Conservation (phyloP, 306 rosid species). For the Prosopis cineraria region DNA sequence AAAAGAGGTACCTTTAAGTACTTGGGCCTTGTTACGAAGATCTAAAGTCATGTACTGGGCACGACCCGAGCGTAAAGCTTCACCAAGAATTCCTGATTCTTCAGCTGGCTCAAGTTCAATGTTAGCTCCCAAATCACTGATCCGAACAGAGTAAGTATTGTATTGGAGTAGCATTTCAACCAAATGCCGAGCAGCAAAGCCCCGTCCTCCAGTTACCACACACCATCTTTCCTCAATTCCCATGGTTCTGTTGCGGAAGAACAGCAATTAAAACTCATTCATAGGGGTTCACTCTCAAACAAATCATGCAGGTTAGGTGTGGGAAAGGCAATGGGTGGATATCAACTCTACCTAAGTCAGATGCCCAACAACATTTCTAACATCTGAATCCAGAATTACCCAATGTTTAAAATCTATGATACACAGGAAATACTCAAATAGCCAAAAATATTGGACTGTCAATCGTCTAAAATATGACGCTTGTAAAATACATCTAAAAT, state of each 20-base stretch:
- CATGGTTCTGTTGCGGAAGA: constrained; percentile 35
- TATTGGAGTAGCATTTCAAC: constrained; percentile 68
- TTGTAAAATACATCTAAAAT: background rate
- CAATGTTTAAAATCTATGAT: background rate
- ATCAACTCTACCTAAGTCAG: background rate
- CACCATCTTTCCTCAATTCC: constrained; percentile 66
- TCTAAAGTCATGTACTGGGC: constrained; percentile 70
- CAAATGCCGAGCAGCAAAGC: constrained; percentile 94
- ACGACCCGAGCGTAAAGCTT: constrained; percentile 71
- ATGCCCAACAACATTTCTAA: background rate
- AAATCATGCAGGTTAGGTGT: background rate
- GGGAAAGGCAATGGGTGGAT: background rate
- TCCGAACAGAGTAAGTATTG: constrained; percentile 59
- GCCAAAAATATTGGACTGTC: background rate
- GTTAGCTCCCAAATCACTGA: constrained; percentile 71
- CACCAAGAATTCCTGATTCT: constrained; percentile 63
- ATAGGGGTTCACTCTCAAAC: background rate
- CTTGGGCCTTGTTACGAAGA: constrained; percentile 79
- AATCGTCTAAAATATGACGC: background rate
- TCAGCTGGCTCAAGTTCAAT: constrained; percentile 71
- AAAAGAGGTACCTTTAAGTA: constrained; percentile 50
- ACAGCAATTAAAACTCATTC: background rate
- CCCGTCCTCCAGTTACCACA: constrained; percentile 93
- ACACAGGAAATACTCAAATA: background rate
- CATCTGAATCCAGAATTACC: background rate